Percentiles rank a stretch among this genome's conserved stretches.
Evolutionary conservation across 2,329 filamentous ascomycete species (phyloP).

Genomic region (Aspergillus ochraceus): DNA sequence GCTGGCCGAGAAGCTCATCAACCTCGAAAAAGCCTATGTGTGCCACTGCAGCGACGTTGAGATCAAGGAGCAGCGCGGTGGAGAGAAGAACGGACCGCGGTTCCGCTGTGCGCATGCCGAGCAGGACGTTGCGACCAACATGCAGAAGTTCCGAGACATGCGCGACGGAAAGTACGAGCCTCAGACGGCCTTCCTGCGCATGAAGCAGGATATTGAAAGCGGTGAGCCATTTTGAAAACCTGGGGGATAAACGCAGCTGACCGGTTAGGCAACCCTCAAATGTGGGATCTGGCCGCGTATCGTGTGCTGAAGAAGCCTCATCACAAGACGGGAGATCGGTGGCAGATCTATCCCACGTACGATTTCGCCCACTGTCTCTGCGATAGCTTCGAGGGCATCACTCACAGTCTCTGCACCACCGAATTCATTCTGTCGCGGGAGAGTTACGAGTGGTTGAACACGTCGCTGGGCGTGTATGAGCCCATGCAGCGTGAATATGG

Average conservation of each 20-base stretch:
- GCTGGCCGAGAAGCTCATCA: conserved; percentile 80
- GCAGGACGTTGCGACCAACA: conserved; percentile 39
- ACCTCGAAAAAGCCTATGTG: conserved; percentile 70
- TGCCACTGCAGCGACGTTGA: conserved; percentile 81
- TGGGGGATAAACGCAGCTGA: neutral
- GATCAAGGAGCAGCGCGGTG: conserved; percentile 78
- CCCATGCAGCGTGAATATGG: conserved; percentile 93
- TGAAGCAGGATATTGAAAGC: conserved; percentile 79
- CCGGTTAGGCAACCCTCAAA: conserved; percentile 73
- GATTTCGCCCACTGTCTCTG: conserved; percentile 71
- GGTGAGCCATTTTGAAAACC: conserved; percentile 25
- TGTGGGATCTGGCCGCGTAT: conserved; percentile 96
- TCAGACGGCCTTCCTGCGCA: conserved; percentile 78
- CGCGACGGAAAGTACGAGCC: conserved; percentile 86
- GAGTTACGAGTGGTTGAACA: conserved; percentile 89
- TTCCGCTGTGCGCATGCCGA: conserved; percentile 53
- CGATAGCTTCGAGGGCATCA: conserved; percentile 89
- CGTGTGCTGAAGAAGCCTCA: conserved; percentile 64
- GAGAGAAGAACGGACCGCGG: conserved; percentile 68
- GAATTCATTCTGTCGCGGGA: conserved; percentile 84
- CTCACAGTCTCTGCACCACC: conserved; percentile 88
- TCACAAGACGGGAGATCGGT: conserved; percentile 71
- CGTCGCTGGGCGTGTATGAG: conserved; percentile 77
- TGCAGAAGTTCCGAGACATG: conserved; percentile 81
- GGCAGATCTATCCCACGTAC: conserved; percentile 94